These are phyloP conservation scores for Microsporum ferrugineum DNA, from an alignment of 2,329 filamentous ascomycete species.

Conservation along the genomic window DNA sequence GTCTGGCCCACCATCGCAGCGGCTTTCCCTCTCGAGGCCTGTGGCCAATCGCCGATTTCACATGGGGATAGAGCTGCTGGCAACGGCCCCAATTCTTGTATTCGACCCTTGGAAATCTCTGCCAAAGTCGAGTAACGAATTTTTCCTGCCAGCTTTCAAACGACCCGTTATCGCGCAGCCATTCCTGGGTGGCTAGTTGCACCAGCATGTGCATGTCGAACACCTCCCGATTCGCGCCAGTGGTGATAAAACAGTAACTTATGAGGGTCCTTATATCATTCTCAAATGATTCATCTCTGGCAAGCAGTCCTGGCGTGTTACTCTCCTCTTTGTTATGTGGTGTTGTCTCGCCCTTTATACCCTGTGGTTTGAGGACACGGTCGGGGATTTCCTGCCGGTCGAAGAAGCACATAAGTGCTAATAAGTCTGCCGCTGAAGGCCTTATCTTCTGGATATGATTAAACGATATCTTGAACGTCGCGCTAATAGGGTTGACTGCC, in stretches of 20 bases:
- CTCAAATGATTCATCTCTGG: slow-evolving; percentile 12
- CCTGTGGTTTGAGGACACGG: slow-evolving; percentile 13
- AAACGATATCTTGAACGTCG: slow-evolving; percentile 28
- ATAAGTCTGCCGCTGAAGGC: slow-evolving; percentile 16
- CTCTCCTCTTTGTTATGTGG: neutral
- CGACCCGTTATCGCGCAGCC: slow-evolving; percentile 13
- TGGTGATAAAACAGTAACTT: slow-evolving; percentile 17
- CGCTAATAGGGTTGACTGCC: slow-evolving; percentile 23
- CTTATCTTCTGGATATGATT: slow-evolving; percentile 17
- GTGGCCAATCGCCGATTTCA: slow-evolving; percentile 13
- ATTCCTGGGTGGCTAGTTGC: slow-evolving; percentile 19
- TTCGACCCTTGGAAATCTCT: neutral
- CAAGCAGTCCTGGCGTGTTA: neutral
- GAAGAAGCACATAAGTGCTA: slow-evolving; percentile 24
- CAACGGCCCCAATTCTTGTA: slow-evolving; percentile 20
- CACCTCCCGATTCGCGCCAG: slow-evolving; percentile 2
- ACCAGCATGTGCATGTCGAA: slow-evolving; percentile 23
- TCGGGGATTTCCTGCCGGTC: slow-evolving; percentile 20
- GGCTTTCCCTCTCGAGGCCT: neutral
- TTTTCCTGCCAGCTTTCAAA: neutral
- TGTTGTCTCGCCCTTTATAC: neutral
- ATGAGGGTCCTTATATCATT: slow-evolving; percentile 16
- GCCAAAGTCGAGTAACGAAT: neutral
- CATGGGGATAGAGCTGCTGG: slow-evolving; percentile 20
- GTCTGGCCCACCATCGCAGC: neutral